A percentile compares a stretch with the other conserved stretches of the same genome.
Evolutionary conservation across 352 stramenopile genomes (phyloP).

Genomic region (Globisporangium spiculum): DNA sequence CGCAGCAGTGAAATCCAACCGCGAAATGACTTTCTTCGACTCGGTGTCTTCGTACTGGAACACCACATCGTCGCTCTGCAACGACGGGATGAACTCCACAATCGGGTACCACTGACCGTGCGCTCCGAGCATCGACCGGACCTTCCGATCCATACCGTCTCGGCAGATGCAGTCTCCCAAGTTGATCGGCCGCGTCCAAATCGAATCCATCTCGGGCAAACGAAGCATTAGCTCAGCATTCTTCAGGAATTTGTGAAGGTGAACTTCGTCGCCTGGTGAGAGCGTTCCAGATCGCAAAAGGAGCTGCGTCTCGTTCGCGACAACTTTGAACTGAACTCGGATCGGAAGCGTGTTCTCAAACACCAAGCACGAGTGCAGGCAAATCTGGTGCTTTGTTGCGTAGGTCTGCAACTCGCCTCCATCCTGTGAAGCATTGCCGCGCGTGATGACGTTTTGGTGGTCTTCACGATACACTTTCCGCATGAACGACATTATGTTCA

Average conservation of each 20-base stretch:
- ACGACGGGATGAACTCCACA: slow-evolving; percentile 69
- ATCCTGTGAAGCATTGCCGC: slow-evolving; percentile 45
- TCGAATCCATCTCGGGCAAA: slow-evolving; percentile 84
- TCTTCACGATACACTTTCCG: slow-evolving; percentile 89
- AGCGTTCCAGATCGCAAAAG: slow-evolving; percentile 67
- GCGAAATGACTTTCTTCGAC: slow-evolving; percentile 63
- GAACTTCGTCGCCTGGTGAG: slow-evolving; percentile 78
- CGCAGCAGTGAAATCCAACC: slow-evolving; percentile 79
- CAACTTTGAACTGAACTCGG: slow-evolving; percentile 80
- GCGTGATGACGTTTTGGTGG: slow-evolving; percentile 68
- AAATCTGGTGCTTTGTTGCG: slow-evolving; percentile 87
- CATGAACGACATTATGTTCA: slow-evolving; percentile 79
- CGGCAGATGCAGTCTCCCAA: slow-evolving; percentile 82
- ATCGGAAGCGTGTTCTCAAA: slow-evolving; percentile 88
- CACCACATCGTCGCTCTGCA: slow-evolving; percentile 41
- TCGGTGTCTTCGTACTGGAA: slow-evolving; percentile 73
- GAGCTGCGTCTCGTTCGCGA: slow-evolving; percentile 26
- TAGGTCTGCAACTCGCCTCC: slow-evolving; percentile 64
- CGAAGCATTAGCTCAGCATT: slow-evolving; percentile 67
- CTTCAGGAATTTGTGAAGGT: slow-evolving; percentile 82
- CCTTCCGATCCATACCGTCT: slow-evolving; percentile 64
- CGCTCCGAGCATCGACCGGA: slow-evolving; percentile 64
- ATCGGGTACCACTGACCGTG: slow-evolving; percentile 50
- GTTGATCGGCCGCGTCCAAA: slow-evolving; percentile 69
- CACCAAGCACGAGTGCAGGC: slow-evolving; percentile 74